A percentile compares a stretch with the other conserved stretches of the same genome.
Conservation (phyloP, 805 yeast species). For the Wickerhamiella shivajii region DNA sequence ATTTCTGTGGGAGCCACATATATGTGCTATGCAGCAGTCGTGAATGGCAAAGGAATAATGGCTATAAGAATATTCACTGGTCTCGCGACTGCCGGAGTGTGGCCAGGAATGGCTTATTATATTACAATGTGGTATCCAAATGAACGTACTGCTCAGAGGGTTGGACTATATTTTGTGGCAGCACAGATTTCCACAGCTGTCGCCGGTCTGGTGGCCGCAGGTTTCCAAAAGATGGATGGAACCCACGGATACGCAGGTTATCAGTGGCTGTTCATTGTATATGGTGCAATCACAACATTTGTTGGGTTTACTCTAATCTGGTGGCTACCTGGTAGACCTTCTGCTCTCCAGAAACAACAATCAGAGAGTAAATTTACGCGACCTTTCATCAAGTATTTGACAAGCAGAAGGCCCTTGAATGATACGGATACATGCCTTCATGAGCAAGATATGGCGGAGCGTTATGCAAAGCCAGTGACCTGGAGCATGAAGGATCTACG, state of each 20-base stretch:
- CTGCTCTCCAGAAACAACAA: slow-evolving; percentile 12
- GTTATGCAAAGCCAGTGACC: slow-evolving; percentile 29
- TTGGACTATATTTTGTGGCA: slow-evolving; percentile 83
- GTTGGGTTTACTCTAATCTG: slow-evolving; percentile 52
- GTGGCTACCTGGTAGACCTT: slow-evolving; percentile 81
- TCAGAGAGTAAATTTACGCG: too few relatives aligned
- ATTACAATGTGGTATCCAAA: slow-evolving; percentile 76
- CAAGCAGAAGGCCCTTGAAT: slow-evolving; percentile 27
- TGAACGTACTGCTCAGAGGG: slow-evolving; percentile 57
- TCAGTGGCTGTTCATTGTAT: slow-evolving; percentile 74
- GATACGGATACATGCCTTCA: slow-evolving; percentile 42
- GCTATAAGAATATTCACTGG: slow-evolving; percentile 65
- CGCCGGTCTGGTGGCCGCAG: slow-evolving; percentile 76
- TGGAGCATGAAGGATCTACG: slow-evolving; percentile 53
- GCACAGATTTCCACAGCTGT: slow-evolving; percentile 87
- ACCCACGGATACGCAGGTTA: slow-evolving; percentile 58
- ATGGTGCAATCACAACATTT: slow-evolving; percentile 53
- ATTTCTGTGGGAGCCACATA: slow-evolving; percentile 65
- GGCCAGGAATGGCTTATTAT: slow-evolving; percentile 86
- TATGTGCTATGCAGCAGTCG: slow-evolving; percentile 52
- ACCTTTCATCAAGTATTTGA: slow-evolving; percentile 9
- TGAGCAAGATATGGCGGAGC: slow-evolving; percentile 40
- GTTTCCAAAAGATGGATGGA: slow-evolving; percentile 73
- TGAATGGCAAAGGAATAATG: slow-evolving; percentile 43
- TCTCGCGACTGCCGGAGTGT: slow-evolving; percentile 67